These are phyloP conservation scores for Amphirosellinia nigrospora DNA, from an alignment of 495 filamentous ascomycete genomes.

Conservation along the genomic window DNA sequence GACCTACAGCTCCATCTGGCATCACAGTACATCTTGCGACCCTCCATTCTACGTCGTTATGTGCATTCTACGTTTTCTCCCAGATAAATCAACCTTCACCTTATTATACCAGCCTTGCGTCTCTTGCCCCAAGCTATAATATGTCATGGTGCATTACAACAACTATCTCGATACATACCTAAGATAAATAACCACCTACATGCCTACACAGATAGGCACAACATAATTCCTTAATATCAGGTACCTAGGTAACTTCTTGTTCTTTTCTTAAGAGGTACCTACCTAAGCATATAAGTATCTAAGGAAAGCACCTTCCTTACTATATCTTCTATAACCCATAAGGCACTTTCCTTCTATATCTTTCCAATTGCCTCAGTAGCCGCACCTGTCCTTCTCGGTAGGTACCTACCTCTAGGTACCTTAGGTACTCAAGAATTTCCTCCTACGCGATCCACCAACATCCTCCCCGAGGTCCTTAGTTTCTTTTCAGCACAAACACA, in stretches of 20 bases:
- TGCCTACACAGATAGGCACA: no score
- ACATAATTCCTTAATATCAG: no score
- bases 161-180: no score
- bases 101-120: neutral
- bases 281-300: no score
- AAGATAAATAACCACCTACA: no score
- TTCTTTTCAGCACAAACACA: neutral
- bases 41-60: no score
- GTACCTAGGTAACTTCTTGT: no score
- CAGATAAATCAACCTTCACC: neutral
- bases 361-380: neutral
- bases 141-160: no score
- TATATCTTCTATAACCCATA: neutral
- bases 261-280: no score
- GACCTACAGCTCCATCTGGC: neutral
- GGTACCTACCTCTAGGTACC: no score
- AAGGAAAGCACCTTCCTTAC: neutral
- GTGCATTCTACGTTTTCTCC: neutral
- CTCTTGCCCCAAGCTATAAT: neutral
- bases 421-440: neutral
- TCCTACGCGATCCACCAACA: neutral
- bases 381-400: neutral
- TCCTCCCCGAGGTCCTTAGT: no score
- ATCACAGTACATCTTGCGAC: neutral
- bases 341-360: neutral